Base-by-base conservation (phyloP, 441 rosid species). In the Croton laevigatus region DNA sequence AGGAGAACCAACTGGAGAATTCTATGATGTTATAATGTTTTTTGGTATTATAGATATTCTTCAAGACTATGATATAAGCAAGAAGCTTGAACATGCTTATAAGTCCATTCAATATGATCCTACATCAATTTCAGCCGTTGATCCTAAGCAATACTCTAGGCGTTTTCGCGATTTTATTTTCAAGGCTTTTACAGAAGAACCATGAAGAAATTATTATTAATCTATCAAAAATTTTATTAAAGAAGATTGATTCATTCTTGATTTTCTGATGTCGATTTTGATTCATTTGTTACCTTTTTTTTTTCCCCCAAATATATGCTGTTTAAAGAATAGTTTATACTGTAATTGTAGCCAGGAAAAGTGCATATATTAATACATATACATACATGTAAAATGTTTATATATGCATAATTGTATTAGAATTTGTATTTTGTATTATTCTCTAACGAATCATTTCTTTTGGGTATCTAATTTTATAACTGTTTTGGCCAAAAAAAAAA, bases 101-200 rank as follows among this genome's bases (percentile, higher is more conserved):
- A 94, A 94, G 73, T 89, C 99, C 69, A 88, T 94, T 81, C 99
- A 94, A 40, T 91, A 92, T 65, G 98, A 94, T 78, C 90, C 97
- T 0, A 90, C 94, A 42, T 94, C 99, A 0, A 94, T 94, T n/a
- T 94, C 99, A 20, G 98, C 99, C 1, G 99, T 94, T 71, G 97
- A 94, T 81, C 99, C 99, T 1, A 94, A 82, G 82, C 97, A 87
- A 72, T 94, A 94, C 73, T 88, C 99, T 0, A 83, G 84, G 77
- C 94, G 99, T 66, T 94, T 94, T 70, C 90, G 94, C 2, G 99
- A 94, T 77, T 94, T 92, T 69, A 86, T 94, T 71, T 85, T 86
- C 84, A 88, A 77, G 82, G 80, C 85, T 65, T 94, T 94, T 49
- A 88, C 84, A 38, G 93, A 94, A 70, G 99, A 94, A 57, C 71